Conservation (phyloP, 257 asterid genomes). For the Nicotiana knightiana region DNA sequence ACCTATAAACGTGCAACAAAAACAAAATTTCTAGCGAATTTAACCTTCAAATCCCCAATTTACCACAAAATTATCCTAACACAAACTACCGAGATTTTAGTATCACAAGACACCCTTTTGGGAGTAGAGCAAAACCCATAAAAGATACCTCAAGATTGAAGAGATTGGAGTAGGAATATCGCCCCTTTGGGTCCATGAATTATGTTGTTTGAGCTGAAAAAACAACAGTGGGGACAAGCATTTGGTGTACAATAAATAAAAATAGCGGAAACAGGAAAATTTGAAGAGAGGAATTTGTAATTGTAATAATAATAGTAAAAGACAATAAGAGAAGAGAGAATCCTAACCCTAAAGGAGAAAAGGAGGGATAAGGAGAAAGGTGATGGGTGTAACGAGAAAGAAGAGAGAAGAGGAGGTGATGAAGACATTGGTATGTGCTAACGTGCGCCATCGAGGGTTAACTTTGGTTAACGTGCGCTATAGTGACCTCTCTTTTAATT, state of each 20-base stretch:
- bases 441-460: slow-evolving; percentile 34
- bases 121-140: slow-evolving; percentile 1
- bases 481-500: background rate
- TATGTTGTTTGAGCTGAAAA: slow-evolving; percentile 19
- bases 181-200: slow-evolving; percentile 73
- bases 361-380: slow-evolving; percentile 5
- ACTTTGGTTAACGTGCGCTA: slow-evolving; percentile 48
- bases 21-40: background rate
- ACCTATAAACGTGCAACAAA: background rate
- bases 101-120: slow-evolving; percentile 8
- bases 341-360: slow-evolving; percentile 52
- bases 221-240: slow-evolving; percentile 42
- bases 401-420: slow-evolving; percentile 33
- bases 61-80: slow-evolving; percentile 8
- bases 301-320: slow-evolving; percentile 1
- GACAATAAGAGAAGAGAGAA: slow-evolving; percentile 9
- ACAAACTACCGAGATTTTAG: slow-evolving; percentile 5
- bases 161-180: slow-evolving; percentile 61
- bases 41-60: slow-evolving; percentile 3
- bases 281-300: slow-evolving; percentile 1
- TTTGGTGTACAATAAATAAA: slow-evolving; percentile 30
- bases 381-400: slow-evolving; percentile 23
- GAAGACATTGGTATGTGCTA: slow-evolving; percentile 56
- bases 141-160: slow-evolving; percentile 76
- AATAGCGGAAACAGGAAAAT: background rate